A percentile compares a stretch with the other conserved stretches of the same genome.
These are phyloP conservation scores for Colletotrichum caudatum DNA, from an alignment of 2,329 filamentous ascomycete genomes.

Conservation along the genomic window DNA sequence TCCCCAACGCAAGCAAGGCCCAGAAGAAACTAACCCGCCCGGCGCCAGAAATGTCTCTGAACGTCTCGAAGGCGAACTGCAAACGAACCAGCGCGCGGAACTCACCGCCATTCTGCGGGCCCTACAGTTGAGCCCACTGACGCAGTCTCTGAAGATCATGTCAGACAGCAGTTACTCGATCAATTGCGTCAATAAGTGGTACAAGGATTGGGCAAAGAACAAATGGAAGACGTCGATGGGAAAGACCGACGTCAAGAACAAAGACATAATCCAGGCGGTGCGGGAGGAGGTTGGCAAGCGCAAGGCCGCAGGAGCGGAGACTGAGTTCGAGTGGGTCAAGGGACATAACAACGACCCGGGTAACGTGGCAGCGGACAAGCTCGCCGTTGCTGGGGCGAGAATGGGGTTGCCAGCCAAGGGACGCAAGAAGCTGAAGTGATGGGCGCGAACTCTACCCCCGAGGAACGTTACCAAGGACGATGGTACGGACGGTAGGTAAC, in stretches of 20 bases:
- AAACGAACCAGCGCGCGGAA: conserved; percentile 98
- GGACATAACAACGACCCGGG: conserved; percentile 80
- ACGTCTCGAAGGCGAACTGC: conserved; percentile 76
- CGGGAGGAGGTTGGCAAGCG: conserved; percentile 71
- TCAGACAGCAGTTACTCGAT: conserved; percentile 95
- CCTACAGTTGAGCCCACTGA: conserved; percentile 77
- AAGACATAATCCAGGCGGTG: conserved; percentile 78
- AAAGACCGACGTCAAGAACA: conserved; percentile 83
- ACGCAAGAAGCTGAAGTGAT: conserved; percentile 23
- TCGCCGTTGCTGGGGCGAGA: conserved; percentile 70
- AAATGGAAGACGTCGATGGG: conserved; percentile 78
- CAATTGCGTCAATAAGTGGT: conserved; percentile 90
- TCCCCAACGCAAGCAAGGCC: not conserved
- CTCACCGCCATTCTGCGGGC: conserved; percentile 88
- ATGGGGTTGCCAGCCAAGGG: conserved; percentile 41
- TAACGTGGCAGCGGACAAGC: conserved; percentile 82
- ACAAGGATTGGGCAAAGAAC: conserved; percentile 78
- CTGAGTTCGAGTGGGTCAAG: conserved; percentile 88
- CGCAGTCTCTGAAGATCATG: conserved; percentile 79
- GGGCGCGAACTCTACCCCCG: not conserved
- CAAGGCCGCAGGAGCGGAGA: conserved; percentile 68
- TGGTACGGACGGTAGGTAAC: not conserved
- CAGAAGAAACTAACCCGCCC: conserved; percentile 40
- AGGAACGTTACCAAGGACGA: not conserved
- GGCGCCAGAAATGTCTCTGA: conserved; percentile 74